These are phyloP conservation scores for Lotmaria passim DNA, from an alignment of 208 protist genomes.

Conservation along the genomic window DNA sequence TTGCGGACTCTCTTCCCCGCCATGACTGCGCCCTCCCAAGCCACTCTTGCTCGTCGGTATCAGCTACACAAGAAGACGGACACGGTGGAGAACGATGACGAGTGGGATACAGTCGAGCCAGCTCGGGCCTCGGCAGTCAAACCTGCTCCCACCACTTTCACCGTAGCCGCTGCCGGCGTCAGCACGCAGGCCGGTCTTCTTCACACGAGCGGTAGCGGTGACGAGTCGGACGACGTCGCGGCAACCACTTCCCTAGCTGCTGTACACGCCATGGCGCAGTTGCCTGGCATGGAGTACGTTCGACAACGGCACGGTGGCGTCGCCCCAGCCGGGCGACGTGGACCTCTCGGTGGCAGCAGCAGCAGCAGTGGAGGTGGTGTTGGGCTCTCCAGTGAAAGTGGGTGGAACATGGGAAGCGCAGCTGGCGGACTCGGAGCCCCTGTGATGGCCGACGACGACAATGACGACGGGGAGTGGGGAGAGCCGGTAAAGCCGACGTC, in stretches of 20 bases:
- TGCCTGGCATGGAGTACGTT: slow-evolving; percentile 13
- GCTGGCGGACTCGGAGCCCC: neutral
- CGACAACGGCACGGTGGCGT: slow-evolving; percentile 21
- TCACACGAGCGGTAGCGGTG: neutral
- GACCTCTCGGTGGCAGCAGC: neutral
- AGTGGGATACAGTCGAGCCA: neutral
- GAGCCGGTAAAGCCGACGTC: slow-evolving; percentile 2
- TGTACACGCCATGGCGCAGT: neutral
- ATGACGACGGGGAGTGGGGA: neutral
- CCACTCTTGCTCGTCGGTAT: slow-evolving; percentile 5
- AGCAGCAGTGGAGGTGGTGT: too few relatives aligned
- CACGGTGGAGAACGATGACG: slow-evolving; percentile 6
- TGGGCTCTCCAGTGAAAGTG: too few relatives aligned
- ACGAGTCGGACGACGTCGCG: neutral
- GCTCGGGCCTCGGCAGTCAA: neutral
- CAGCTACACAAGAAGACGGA: slow-evolving; percentile 32
- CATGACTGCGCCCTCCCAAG: neutral
- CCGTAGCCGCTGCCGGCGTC: neutral
- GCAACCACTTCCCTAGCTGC: neutral
- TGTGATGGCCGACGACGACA: neutral
- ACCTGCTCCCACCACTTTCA: neutral
- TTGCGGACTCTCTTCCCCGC: slow-evolving; percentile 12
- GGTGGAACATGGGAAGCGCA: too few relatives aligned
- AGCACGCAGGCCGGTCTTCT: neutral
- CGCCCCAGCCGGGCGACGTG: neutral